Evolutionary conservation across 306 rosid genomes (phyloP), one percentile per base, ranked within the genome.

Genomic region (Malus sylvestris): DNA sequence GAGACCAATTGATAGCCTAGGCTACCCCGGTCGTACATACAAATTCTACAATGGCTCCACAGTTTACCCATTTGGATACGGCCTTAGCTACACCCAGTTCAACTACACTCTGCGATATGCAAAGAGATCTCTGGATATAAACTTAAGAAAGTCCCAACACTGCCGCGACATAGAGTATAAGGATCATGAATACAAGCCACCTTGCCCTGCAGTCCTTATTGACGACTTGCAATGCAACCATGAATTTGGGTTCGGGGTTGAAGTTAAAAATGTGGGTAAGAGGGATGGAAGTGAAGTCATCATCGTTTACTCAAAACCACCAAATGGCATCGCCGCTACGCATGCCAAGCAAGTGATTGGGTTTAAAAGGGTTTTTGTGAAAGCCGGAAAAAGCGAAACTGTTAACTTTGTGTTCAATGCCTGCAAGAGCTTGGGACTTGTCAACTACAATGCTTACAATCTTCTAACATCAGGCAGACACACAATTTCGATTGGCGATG

Each of bases 1-100:
- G 42, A 65, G 85, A 55, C 85, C 85, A 18, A 45, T 78, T 5
- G 58, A 68, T 0, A 74, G 79, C 66, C 76, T 73, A 16, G 82
- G 82, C 29, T 82, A 82, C 49, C 85, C 85, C 0, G 82, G 82
- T 40, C 76, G 85, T 19, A 82, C 85, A 13, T 82, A 82, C 82
- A 82, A 73, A 40, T 82, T 82, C 76, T 82, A 30, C 73, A 58
- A 82, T 29, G 85, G 85, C 29, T 23, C 85, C 59, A 70, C 75
- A 45, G 80, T 82, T 6, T 78, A 78, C 19, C 85, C 82, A 30
- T 82, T 82, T 27, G 85, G 80, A 4, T 70, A 78, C 59, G 85
- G 82, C 27, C 79, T 82, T 51, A 82, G 85, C 73, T 82, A 82
- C 77, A 78, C 80, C 3, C 40, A 16, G 20, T 82, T 82, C 80